phyloP scores from a whole-genome alignment of 2,329 filamentous ascomycete species.

The Fusarium buxicola region DNA sequence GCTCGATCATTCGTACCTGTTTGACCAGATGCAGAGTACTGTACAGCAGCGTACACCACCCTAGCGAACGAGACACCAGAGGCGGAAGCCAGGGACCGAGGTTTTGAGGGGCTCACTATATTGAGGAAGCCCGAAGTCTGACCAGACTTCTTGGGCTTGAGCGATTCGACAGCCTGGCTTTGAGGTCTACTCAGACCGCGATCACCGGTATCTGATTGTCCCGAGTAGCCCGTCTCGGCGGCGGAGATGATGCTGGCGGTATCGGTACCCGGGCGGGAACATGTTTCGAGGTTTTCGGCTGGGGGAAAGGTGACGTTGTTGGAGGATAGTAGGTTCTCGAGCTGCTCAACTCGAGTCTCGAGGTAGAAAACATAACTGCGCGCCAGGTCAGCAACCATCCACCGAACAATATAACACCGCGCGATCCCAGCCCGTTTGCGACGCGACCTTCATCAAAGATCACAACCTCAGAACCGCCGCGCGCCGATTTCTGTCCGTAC shows the following conservation, averaged over 20 bases:
- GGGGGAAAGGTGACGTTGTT: conserved; percentile 79
- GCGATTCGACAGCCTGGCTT: conserved; percentile 48
- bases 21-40: conserved; percentile 72
- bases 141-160: conserved; percentile 52
- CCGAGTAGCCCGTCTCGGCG: conserved; percentile 50
- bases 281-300: conserved; percentile 75
- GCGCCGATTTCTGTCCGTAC: conserved; percentile 64
- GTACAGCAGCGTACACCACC: conserved; percentile 93
- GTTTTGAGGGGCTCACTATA: conserved; percentile 81
- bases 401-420: not conserved
- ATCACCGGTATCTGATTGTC: conserved; percentile 49
- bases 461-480: conserved; percentile 11
- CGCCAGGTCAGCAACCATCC: conserved; percentile 35
- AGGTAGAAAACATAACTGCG: conserved; percentile 92
- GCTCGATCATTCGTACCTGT: conserved; percentile 58
- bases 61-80: conserved; percentile 94
- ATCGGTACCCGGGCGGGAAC: conserved; percentile 61
- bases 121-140: conserved; percentile 70
- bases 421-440: not conserved
- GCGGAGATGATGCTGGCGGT: conserved; percentile 48
- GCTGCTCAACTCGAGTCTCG: conserved; percentile 84
- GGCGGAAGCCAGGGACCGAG: conserved; percentile 83
- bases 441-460: not conserved
- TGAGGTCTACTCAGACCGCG: conserved; percentile 43
- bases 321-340: conserved; percentile 79